Evolutionary conservation across 75 land plant species (phyloP).

Genomic region (Chamaecyparis obtusa): DNA sequence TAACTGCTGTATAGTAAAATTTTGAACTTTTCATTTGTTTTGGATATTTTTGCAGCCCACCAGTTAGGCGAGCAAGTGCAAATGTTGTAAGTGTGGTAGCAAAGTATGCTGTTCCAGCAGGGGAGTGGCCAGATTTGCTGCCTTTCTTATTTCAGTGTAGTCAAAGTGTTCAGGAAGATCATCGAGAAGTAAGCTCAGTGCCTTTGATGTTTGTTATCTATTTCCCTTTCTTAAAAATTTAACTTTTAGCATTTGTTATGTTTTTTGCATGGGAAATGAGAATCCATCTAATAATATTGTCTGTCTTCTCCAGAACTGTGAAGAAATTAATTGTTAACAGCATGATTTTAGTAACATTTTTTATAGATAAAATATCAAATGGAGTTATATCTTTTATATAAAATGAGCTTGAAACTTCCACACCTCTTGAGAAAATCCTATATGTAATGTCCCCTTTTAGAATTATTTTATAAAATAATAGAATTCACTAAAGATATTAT

Average conservation of each 20-base stretch:
- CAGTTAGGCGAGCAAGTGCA: conserved; percentile 91
- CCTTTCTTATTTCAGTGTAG: conserved; percentile 95
- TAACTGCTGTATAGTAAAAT: background rate
- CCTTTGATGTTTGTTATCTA: background rate
- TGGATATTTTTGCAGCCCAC: conserved; percentile 48
- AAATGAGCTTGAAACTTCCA: background rate
- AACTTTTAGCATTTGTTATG: conserved; percentile 4
- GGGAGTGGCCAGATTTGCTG: conserved; percentile 95
- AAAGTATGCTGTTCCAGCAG: conserved; percentile 94
- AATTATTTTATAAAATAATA: no score
- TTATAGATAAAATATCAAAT: no score
- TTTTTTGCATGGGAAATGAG: background rate
- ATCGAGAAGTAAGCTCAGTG: conserved; percentile 76
- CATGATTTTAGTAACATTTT: background rate
- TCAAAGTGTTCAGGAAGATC: conserved; percentile 95
- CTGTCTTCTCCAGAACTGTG: background rate
- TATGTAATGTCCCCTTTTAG: no score
- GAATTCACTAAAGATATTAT: no score
- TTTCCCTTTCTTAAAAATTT: background rate
- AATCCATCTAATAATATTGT: background rate
- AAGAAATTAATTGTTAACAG: background rate
- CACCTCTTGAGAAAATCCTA: background rate
- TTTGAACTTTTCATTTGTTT: background rate
- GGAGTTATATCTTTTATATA: no score
- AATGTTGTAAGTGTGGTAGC: conserved; percentile 95